Percentiles rank a stretch among this genome's conserved stretches.
phyloP scores from a whole-genome alignment of 1,284 basidiomycete genomes.

The Pterulicium gracile region DNA sequence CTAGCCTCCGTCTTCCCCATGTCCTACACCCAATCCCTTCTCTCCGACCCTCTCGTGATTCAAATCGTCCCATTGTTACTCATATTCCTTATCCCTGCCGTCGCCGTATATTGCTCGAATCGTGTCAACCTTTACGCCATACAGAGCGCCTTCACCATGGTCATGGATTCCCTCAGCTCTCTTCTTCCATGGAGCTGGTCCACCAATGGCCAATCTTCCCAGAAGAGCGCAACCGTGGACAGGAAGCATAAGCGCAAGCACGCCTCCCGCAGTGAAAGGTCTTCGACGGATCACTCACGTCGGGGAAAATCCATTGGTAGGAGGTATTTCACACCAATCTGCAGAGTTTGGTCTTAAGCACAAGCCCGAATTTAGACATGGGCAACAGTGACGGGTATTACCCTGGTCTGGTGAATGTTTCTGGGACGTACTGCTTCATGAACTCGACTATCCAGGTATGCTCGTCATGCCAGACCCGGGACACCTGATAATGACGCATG shows the following conservation, averaged over 20 bases:
- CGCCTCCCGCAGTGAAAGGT: not conserved
- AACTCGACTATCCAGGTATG: slow-evolving; percentile 83
- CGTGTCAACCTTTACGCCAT: not conserved
- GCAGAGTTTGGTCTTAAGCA: no score
- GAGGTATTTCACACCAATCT: no score
- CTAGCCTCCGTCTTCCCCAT: not conserved
- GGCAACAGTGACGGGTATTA: slow-evolving; percentile 43
- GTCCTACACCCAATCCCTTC: not conserved
- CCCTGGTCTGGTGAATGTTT: slow-evolving; percentile 85
- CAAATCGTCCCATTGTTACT: not conserved
- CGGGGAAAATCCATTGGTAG: not conserved
- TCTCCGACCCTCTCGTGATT: not conserved
- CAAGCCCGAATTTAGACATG: no score
- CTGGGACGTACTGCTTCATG: slow-evolving; percentile 94
- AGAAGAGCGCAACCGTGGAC: not conserved
- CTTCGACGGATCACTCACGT: not conserved
- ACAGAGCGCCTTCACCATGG: not conserved
- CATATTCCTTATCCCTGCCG: not conserved
- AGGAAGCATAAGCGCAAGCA: slow-evolving; percentile 1
- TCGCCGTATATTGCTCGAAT: not conserved
- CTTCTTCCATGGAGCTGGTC: not conserved
- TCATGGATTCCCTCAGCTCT: not conserved
- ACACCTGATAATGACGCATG: not conserved
- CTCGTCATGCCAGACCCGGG: slow-evolving; percentile 5
- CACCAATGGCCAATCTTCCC: not conserved